phyloP scores from a whole-genome alignment of 2,329 filamentous ascomycete species.

The Orbilia javanica region DNA sequence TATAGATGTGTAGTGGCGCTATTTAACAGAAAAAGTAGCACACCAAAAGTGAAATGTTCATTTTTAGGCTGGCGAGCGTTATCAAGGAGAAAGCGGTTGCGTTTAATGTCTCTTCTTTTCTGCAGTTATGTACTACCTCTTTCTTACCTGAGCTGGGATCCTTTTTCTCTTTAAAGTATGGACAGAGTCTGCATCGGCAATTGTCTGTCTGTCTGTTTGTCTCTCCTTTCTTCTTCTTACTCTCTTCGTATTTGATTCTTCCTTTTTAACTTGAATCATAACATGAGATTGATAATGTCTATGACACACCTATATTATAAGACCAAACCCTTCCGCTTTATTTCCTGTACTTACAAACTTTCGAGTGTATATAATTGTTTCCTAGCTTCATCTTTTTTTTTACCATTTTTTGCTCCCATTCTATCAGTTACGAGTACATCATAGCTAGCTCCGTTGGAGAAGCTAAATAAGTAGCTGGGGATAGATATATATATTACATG shows the following conservation, averaged over 20 bases:
- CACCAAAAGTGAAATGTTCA: slow-evolving; percentile 69
- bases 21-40: slow-evolving; percentile 65
- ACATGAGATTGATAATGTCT: slow-evolving; percentile 54
- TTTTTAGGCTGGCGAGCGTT: slow-evolving; percentile 73
- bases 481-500: too few species aligned
- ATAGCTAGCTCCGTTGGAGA: background rate
- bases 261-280: slow-evolving; percentile 14
- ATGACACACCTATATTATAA: slow-evolving; percentile 43
- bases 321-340: slow-evolving; percentile 23
- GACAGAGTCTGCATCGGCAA: slow-evolving; percentile 11
- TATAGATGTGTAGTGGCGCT: slow-evolving; percentile 55
- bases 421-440: background rate
- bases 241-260: background rate
- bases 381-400: too few species aligned
- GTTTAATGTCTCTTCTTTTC: slow-evolving; percentile 65
- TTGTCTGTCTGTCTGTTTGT: background rate
- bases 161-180: slow-evolving; percentile 68
- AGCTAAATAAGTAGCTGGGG: too few species aligned
- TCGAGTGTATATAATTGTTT: slow-evolving; percentile 45
- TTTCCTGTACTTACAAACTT: slow-evolving; percentile 48
- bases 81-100: slow-evolving; percentile 77
- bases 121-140: slow-evolving; percentile 10
- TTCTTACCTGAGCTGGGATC: slow-evolving; percentile 78
- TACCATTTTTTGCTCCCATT: too few species aligned
- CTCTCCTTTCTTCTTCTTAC: background rate